Conservation (phyloP, 768 basidiomycete genomes). For the Collybia sordida region DNA sequence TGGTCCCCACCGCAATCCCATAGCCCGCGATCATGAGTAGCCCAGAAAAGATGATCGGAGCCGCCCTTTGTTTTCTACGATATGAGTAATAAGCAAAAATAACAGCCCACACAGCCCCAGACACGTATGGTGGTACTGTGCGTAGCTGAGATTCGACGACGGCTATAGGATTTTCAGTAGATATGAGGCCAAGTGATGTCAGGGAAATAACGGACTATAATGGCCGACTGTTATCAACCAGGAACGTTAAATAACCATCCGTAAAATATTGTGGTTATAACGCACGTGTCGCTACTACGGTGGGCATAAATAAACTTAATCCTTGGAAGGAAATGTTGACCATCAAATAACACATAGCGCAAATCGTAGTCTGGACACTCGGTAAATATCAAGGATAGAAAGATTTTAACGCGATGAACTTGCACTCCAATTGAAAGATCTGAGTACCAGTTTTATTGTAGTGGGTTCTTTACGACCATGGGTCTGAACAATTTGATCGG, state of each 20-base stretch:
- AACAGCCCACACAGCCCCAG: slow-evolving; percentile 39
- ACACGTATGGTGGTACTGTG: slow-evolving; percentile 49
- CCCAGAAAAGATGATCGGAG: slow-evolving; percentile 33
- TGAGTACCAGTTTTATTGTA: slow-evolving; percentile 23
- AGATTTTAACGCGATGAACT: slow-evolving; percentile 1
- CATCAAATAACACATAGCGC: slow-evolving; percentile 20
- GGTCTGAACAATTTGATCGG: slow-evolving; percentile 28
- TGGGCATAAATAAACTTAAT: slow-evolving; percentile 31
- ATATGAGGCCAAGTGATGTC: neutral
- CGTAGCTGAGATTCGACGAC: slow-evolving; percentile 45
- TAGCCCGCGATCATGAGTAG: slow-evolving; percentile 42
- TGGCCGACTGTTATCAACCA: slow-evolving; percentile 14
- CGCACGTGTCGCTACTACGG: slow-evolving; percentile 44
- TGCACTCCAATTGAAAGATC: slow-evolving; percentile 32
- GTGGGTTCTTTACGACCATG: slow-evolving; percentile 28
- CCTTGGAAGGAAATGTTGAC: slow-evolving; percentile 31
- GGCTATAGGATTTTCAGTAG: slow-evolving; percentile 23
- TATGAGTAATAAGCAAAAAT: slow-evolving; percentile 32
- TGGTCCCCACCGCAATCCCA: slow-evolving; percentile 40
- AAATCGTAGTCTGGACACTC: slow-evolving; percentile 16
- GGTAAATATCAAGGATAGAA: neutral
- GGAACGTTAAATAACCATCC: neutral
- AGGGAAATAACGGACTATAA: slow-evolving; percentile 19
- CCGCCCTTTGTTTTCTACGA: slow-evolving; percentile 33
- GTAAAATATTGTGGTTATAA: neutral